A percentile compares a stretch with the other conserved stretches of the same genome.
Evolutionary conservation across 352 stramenopile genomes (phyloP).

Genomic region (Phytophthora aleatoria): DNA sequence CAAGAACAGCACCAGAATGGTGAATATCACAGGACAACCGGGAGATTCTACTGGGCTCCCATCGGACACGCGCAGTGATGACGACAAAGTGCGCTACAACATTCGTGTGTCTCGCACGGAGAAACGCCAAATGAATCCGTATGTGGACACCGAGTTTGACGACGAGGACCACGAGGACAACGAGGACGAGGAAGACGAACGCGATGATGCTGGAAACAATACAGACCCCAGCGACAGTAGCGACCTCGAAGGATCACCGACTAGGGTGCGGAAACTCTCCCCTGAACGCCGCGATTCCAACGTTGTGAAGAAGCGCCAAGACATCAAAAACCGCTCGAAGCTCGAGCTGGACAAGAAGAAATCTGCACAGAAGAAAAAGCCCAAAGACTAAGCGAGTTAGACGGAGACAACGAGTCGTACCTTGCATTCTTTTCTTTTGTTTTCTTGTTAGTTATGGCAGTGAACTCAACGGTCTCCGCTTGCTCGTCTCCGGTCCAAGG

Average conservation of each 20-base stretch:
- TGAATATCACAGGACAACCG: slow-evolving; percentile 28
- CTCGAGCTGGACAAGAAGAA: slow-evolving; percentile 70
- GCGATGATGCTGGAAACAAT: slow-evolving; percentile 11
- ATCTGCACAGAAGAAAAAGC: slow-evolving; percentile 55
- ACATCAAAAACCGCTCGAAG: slow-evolving; percentile 72
- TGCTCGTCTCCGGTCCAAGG: slow-evolving; percentile 1
- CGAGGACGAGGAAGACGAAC: slow-evolving; percentile 28
- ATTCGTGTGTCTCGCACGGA: slow-evolving; percentile 62
- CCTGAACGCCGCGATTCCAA: slow-evolving; percentile 13
- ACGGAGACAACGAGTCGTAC: slow-evolving; percentile 6
- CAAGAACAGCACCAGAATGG: slow-evolving; percentile 74
- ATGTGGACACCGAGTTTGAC: slow-evolving; percentile 42
- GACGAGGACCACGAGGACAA: slow-evolving; percentile 35
- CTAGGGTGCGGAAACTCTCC: neutral
- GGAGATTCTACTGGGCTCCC: slow-evolving; percentile 35
- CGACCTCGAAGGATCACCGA: slow-evolving; percentile 8
- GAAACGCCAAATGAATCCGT: slow-evolving; percentile 68
- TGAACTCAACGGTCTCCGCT: slow-evolving; percentile 2
- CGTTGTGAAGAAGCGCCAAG: slow-evolving; percentile 52
- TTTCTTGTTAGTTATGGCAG: slow-evolving; percentile 33
- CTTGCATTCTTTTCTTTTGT: slow-evolving; percentile 21
- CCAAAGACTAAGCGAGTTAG: slow-evolving; percentile 33
- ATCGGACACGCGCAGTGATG: slow-evolving; percentile 47
- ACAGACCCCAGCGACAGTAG: slow-evolving; percentile 1
- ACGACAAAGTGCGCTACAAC: slow-evolving; percentile 80